These are phyloP conservation scores for Cadophora sp. DNA, from an alignment of 2,329 filamentous ascomycete genomes.

Conservation along the genomic window DNA sequence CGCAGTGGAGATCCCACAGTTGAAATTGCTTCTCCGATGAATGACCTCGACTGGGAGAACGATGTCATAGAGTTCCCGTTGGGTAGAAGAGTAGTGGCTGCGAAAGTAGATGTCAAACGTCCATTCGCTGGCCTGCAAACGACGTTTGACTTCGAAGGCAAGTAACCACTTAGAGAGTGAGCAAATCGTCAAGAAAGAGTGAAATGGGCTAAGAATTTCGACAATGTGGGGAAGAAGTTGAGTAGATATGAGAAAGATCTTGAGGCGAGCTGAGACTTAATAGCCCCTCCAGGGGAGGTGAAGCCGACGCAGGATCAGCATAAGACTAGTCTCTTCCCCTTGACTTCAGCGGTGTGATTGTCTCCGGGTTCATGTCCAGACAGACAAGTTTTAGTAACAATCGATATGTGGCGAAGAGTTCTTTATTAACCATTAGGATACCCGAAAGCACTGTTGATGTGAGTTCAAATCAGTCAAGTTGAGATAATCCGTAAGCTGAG, in stretches of 20 bases:
- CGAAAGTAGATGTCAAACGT: too few relatives aligned
- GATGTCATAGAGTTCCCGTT: too few relatives aligned
- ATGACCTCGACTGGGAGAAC: too few relatives aligned
- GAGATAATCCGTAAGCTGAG: background rate
- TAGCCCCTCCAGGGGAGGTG: conserved; percentile 19
- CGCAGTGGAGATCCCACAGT: too few relatives aligned
- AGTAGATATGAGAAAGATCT: conserved; percentile 38
- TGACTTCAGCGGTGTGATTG: background rate
- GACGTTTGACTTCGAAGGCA: too few relatives aligned
- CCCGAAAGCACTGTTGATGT: background rate
- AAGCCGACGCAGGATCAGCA: conserved; percentile 27
- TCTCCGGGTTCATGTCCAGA: background rate
- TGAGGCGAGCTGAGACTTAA: conserved; percentile 28
- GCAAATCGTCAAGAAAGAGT: conserved; percentile 25
- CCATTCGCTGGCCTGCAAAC: too few relatives aligned
- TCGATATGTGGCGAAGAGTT: background rate
- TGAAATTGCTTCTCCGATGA: too few relatives aligned
- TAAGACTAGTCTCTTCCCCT: conserved; percentile 24
- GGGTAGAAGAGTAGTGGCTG: too few relatives aligned
- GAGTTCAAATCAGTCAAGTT: background rate
- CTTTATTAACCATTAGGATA: background rate
- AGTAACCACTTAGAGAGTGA: conserved; percentile 23
- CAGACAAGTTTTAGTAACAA: background rate
- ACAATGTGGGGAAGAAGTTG: conserved; percentile 25
- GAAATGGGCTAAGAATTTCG: conserved; percentile 22